phyloP scores from a whole-genome alignment of 768 basidiomycete species.

The Suillus weaverae region DNA sequence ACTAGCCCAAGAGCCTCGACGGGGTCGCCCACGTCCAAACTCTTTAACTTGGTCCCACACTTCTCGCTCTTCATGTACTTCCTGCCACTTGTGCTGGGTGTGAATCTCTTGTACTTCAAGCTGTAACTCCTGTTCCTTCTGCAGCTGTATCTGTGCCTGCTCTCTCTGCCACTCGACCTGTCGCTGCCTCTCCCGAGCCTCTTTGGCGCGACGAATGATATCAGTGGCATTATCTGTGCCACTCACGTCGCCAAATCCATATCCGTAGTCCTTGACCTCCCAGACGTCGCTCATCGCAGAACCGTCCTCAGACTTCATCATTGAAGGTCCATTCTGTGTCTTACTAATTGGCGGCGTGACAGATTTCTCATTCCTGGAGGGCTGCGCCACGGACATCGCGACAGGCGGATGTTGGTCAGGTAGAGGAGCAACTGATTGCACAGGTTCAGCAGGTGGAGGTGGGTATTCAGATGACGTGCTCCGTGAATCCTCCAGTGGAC shows the following conservation, averaged over 20 bases:
- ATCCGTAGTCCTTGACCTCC: conserved; percentile 63
- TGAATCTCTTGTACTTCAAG: conserved; percentile 10
- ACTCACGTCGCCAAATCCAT: conserved; percentile 55
- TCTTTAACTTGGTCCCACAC: conserved; percentile 24
- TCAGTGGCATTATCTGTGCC: conserved; percentile 36
- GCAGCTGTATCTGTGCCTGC: conserved; percentile 14
- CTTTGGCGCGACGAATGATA: conserved; percentile 29
- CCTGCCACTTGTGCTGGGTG: conserved; percentile 24
- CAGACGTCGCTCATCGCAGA: conserved; percentile 39
- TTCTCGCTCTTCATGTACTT: conserved; percentile 23
- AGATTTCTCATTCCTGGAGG: neutral
- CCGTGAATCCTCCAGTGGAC: neutral
- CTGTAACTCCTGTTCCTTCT: conserved; percentile 17
- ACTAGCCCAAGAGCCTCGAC: conserved; percentile 34
- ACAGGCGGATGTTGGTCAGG: neutral
- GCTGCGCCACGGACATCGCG: neutral
- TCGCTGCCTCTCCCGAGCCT: conserved; percentile 27
- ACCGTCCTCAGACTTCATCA: conserved; percentile 15
- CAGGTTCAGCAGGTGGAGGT: conserved; percentile 1
- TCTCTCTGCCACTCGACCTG: conserved; percentile 15
- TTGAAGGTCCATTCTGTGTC: conserved; percentile 6
- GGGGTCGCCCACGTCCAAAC: conserved; percentile 24
- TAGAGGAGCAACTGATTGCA: neutral
- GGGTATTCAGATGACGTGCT: neutral
- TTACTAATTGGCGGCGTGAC: neutral